A percentile compares a stretch with the other conserved stretches of the same genome.
These are phyloP conservation scores for Rhododendron vialii DNA, from an alignment of 148 eudicot species.

Conservation along the genomic window DNA sequence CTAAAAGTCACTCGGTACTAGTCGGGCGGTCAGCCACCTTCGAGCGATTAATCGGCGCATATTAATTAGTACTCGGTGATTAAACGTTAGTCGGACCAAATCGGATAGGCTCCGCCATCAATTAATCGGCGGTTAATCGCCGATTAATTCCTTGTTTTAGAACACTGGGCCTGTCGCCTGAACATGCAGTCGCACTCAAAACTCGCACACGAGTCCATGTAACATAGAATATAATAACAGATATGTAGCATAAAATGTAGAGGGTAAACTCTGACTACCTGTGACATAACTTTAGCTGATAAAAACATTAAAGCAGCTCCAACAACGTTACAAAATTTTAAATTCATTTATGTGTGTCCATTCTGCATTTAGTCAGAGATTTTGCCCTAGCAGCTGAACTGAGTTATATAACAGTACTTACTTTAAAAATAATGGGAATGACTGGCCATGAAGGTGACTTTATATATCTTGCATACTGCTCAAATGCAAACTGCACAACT, in stretches of 20 bases:
- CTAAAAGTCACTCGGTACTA: too few relatives aligned
- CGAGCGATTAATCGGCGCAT: too few relatives aligned
- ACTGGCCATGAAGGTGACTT: constrained; percentile 87
- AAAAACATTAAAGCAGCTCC: not conserved
- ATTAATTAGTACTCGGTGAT: too few relatives aligned
- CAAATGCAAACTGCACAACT: constrained; percentile 88
- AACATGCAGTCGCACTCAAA: not conserved
- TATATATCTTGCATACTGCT: constrained; percentile 76
- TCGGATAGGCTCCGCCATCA: too few relatives aligned
- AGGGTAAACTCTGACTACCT: not conserved
- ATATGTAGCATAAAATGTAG: not conserved
- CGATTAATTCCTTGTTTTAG: too few relatives aligned
- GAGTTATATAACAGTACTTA: constrained; percentile 15
- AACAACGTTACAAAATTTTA: not conserved
- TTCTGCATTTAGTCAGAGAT: constrained; percentile 3
- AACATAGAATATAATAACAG: not conserved
- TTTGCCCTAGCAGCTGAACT: not conserved
- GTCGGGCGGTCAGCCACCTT: too few relatives aligned
- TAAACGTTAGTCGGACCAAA: too few relatives aligned
- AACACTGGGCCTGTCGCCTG: not conserved
- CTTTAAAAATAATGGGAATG: constrained; percentile 88
- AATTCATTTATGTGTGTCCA: not conserved
- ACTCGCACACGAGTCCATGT: not conserved
- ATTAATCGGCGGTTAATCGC: too few relatives aligned
- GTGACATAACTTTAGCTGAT: not conserved